phyloP scores from a whole-genome alignment of 2,329 filamentous ascomycete species.

The Microdochium trichocladiopsis region DNA sequence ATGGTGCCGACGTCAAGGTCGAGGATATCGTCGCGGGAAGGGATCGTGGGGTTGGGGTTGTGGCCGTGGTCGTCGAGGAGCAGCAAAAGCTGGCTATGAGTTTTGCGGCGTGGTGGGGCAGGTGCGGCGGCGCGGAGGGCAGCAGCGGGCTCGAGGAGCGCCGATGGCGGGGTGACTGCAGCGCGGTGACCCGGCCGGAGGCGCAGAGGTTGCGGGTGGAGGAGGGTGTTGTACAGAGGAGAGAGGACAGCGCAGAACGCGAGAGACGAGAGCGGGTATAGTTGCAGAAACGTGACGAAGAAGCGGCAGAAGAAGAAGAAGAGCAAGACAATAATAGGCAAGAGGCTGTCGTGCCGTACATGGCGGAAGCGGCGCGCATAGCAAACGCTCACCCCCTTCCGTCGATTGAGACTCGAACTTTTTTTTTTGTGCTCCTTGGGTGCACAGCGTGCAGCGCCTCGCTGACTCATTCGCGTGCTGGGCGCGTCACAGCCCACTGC shows the following conservation, averaged over 20 bases:
- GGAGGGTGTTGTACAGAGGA: not conserved
- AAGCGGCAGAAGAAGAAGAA: not conserved
- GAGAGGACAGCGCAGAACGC: not conserved
- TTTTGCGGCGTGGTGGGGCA: not conserved
- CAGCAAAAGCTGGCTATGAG: not conserved
- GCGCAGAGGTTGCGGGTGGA: too few relatives aligned
- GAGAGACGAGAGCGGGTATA: not conserved
- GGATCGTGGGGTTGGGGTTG: not conserved
- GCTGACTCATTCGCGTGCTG: not conserved
- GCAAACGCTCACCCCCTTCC: not conserved
- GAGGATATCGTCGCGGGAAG: not conserved
- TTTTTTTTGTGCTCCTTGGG: not conserved
- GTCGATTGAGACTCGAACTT: not conserved
- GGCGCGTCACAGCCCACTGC: not conserved
- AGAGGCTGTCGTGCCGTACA: not conserved
- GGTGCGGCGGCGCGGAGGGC: not conserved
- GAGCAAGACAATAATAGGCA: not conserved
- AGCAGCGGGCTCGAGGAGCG: too few relatives aligned
- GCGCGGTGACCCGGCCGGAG: too few relatives aligned
- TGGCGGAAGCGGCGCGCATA: not conserved
- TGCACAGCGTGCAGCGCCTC: too few relatives aligned
- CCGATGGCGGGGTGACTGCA: not conserved
- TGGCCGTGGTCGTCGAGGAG: not conserved
- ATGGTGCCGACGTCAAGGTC: constrained; percentile 5
- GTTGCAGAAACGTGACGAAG: not conserved